phyloP scores from a whole-genome alignment of 202 grass and related monocot species.

The Setaria viridis region DNA sequence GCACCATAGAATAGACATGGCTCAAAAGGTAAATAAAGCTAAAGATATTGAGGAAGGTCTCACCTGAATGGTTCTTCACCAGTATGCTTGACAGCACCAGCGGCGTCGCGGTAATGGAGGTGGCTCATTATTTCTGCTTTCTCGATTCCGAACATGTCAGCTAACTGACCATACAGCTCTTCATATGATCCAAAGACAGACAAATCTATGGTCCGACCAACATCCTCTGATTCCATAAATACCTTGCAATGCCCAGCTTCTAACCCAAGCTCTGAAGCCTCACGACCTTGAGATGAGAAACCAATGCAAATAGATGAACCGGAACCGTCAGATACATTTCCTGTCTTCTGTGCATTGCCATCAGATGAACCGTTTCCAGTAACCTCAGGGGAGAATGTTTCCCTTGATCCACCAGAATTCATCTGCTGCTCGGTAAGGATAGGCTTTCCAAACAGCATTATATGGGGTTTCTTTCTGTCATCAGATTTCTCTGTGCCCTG shows the following conservation, averaged over 20 bases:
- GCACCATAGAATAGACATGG: not conserved
- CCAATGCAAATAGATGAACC: slow-evolving; percentile 68
- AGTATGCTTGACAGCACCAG: slow-evolving; percentile 69
- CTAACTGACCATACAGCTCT: slow-evolving; percentile 67
- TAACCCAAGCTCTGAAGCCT: slow-evolving; percentile 57
- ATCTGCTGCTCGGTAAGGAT: slow-evolving; percentile 78
- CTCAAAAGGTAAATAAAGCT: slow-evolving; percentile 3
- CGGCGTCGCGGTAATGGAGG: slow-evolving; percentile 65
- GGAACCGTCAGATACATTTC: slow-evolving; percentile 57
- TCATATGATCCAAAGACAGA: slow-evolving; percentile 77
- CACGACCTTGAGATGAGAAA: slow-evolving; percentile 49
- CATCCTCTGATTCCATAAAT: slow-evolving; percentile 84
- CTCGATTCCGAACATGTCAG: slow-evolving; percentile 80
- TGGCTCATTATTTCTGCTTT: slow-evolving; percentile 71
- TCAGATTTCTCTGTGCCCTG: slow-evolving; percentile 55
- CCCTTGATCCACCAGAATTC: slow-evolving; percentile 51
- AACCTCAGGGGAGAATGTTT: slow-evolving; percentile 49
- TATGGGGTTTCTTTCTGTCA: slow-evolving; percentile 58
- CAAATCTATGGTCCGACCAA: slow-evolving; percentile 74
- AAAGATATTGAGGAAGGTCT: slow-evolving; percentile 12
- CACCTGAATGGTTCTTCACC: slow-evolving; percentile 73
- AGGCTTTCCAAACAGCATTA: slow-evolving; percentile 79
- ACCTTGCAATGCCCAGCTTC: slow-evolving; percentile 75
- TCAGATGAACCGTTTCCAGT: slow-evolving; percentile 56
- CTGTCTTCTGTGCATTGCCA: slow-evolving; percentile 48